Evolutionary conservation across 805 yeast genomes (phyloP).

Genomic region (Jamesozyma gamospora): DNA sequence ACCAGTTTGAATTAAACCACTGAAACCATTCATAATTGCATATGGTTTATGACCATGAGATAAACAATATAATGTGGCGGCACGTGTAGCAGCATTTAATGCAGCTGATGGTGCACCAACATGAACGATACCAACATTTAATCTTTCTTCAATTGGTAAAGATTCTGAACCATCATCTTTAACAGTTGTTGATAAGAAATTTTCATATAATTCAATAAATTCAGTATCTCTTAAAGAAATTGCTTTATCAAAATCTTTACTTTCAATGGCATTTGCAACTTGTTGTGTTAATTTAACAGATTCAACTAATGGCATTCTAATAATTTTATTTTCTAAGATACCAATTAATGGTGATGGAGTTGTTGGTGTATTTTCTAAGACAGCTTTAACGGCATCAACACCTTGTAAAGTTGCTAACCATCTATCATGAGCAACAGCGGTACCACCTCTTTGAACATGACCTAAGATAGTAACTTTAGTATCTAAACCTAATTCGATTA

Average conservation of each 20-base stretch:
- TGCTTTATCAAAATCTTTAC: conserved; percentile 75
- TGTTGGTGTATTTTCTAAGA: conserved; percentile 74
- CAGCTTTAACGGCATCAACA: conserved; percentile 93
- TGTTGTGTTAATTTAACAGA: conserved; percentile 78
- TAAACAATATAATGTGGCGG: conserved; percentile 83
- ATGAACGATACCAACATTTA: conserved; percentile 75
- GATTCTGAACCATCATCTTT: conserved; percentile 54
- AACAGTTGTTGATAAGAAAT: conserved; percentile 60
- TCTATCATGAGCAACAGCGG: conserved; percentile 93
- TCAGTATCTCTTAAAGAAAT: conserved; percentile 81
- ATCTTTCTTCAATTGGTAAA: conserved; percentile 50
- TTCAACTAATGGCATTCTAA: conserved; percentile 76
- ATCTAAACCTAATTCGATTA: conserved; percentile 79
- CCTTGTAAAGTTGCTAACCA: conserved; percentile 90
- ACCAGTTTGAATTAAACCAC: conserved; percentile 85
- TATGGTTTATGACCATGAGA: conserved; percentile 83
- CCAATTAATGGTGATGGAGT: conserved; percentile 95
- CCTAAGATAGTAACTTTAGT: conserved; percentile 93
- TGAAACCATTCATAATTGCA: conserved; percentile 89
- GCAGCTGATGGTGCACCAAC: conserved; percentile 98
- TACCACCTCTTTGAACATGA: conserved; percentile 98
- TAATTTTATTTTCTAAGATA: conserved; percentile 75
- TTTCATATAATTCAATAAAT: conserved; percentile 67
- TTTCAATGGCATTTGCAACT: conserved; percentile 82
- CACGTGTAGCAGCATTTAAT: conserved; percentile 81